Evolutionary conservation across 495 filamentous ascomycete species (phyloP), one percentile per base, ranked within the genome.

Genomic region (Neurospora sp.): DNA sequence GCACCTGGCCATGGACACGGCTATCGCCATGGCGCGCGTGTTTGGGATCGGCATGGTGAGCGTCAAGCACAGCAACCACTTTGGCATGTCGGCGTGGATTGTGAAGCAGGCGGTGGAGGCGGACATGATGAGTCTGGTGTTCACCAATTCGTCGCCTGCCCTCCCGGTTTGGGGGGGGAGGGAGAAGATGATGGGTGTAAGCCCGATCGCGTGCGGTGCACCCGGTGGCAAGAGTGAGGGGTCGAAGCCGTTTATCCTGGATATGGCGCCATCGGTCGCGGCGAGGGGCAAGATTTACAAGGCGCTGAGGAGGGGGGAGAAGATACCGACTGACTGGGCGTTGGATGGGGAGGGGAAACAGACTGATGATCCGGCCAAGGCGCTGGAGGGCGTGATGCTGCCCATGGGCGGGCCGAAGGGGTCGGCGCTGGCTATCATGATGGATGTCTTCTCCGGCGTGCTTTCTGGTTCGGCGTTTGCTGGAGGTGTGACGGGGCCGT

Each of bases 361-460:
- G 73, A 93, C 91, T 2, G 87, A 89, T 76, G 91, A 94, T 78
- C 91, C 91, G 0, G 86, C 80, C 1, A 82, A 82, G 18, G 92
- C 91, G 39, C 77, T 93, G 37, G 83, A 88, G 69, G 92, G 91
- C 0, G 89, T 91, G 1, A 94, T 94, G 92, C 80, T 93, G 69
- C 91, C 92, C 0, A 93, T 94, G 89, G 91, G 91, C 0, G 92
- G 92, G 1, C 91, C 91, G 0, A 94, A 94, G 79, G 91, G 92
- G 5, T 89, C 87, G 20, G 92, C 88, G 5, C 74, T 94, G 59
- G 82, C 90, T 0, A 86, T 94, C 44, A 93, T 94, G 91, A 93
- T 93, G 92, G 92, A 94, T 81, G 90, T 94, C 4, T 93, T 94
- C 73, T 92, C 91, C 7, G 92, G 92, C 1, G 91, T 93, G 5